A percentile compares a stretch with the other conserved stretches of the same genome.
Evolutionary conservation across 2,329 filamentous ascomycete species (phyloP).

Genomic region (Xylariomycetidae sp.): DNA sequence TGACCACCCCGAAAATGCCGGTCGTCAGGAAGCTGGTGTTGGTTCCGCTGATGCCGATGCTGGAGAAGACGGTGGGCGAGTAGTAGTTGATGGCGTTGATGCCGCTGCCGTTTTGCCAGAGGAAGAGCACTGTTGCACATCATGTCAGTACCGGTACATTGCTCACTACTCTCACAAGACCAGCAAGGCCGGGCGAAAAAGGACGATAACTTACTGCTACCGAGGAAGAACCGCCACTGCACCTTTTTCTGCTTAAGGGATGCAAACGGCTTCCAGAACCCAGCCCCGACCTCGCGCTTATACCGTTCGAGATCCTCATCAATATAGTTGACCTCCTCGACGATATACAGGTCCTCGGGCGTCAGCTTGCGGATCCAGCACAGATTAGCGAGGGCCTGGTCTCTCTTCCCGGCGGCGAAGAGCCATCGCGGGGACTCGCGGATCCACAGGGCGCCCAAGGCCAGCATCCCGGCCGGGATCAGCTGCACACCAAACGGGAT

Average conservation of each 20-base stretch:
- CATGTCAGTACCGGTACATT: background rate
- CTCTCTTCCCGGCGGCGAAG: slow-evolving; percentile 53
- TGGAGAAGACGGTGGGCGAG: slow-evolving; percentile 56
- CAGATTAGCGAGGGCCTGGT: slow-evolving; percentile 51
- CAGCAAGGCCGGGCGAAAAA: no score
- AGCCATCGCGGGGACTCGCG: slow-evolving; percentile 66
- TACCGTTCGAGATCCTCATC: slow-evolving; percentile 64
- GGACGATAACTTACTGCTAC: slow-evolving; percentile 35
- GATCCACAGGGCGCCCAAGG: slow-evolving; percentile 54
- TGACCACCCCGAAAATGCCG: slow-evolving; percentile 60
- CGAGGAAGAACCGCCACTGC: slow-evolving; percentile 67
- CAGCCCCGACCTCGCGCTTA: slow-evolving; percentile 55
- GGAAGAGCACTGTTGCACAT: slow-evolving; percentile 52
- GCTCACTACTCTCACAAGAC: no score
- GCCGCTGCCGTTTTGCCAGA: slow-evolving; percentile 72
- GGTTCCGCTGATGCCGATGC: slow-evolving; percentile 53
- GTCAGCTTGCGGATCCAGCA: slow-evolving; percentile 60
- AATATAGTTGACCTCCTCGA: slow-evolving; percentile 66
- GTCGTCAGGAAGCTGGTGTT: slow-evolving; percentile 55
- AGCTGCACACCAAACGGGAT: slow-evolving; percentile 62
- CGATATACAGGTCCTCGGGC: slow-evolving; percentile 55
- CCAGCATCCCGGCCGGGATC: slow-evolving; percentile 58
- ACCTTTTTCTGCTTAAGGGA: slow-evolving; percentile 50
- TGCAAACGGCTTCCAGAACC: slow-evolving; percentile 70
- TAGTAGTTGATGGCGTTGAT: slow-evolving; percentile 67